Base-by-base conservation (phyloP, 2,329 filamentous ascomycete genomes). In the Balansia obtecta region DNA sequence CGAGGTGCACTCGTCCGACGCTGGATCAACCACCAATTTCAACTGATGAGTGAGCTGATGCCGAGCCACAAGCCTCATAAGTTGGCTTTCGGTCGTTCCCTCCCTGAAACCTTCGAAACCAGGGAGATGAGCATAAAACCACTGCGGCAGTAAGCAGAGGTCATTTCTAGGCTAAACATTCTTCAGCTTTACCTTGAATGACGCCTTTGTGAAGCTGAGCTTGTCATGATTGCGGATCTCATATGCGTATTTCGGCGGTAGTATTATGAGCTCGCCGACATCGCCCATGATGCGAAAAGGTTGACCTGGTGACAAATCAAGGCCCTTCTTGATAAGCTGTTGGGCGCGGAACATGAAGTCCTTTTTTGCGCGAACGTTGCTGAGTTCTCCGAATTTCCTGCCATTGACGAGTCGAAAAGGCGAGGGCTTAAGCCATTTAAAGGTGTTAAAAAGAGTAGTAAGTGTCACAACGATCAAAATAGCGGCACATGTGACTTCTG, bases 121-220 rank as follows among this genome's bases (percentile, higher is more conserved):
- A 10, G 38, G 45, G 7, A 51, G 40, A 42, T 51, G 39, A 32
- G 37, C 45, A 33, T 48, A 42, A 15, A 51, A 51, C 40, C 46
- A 46, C 32, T 51, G 13, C 10, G n/a, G 7, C n/a, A 22, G 13
- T 40, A n/a, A 34, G 38, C 46, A 22, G 22, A 8, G 10, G 34
- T 13, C 16, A 18, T 6, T 7, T 4, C 13, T 16, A 34, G 43
- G 7, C 27, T 33, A 5, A 10, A 5, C 4, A 13, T 16, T 20
- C 33, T 32, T 44, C 27, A 8, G 11, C 7, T n/a, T 30, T 27
- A 39, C 43, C 41, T 32, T 45, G 15, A 45, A 50, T 7, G 42
- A 45, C 8, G 42, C 34, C 16, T 33, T 48, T 16, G 34, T 37
- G 13, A 51, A 47, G 33, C 37, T 41, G 6, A 48, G 50, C 13